These are phyloP conservation scores for Solanum chilense DNA, from an alignment of 257 asterid species.

Conservation along the genomic window DNA sequence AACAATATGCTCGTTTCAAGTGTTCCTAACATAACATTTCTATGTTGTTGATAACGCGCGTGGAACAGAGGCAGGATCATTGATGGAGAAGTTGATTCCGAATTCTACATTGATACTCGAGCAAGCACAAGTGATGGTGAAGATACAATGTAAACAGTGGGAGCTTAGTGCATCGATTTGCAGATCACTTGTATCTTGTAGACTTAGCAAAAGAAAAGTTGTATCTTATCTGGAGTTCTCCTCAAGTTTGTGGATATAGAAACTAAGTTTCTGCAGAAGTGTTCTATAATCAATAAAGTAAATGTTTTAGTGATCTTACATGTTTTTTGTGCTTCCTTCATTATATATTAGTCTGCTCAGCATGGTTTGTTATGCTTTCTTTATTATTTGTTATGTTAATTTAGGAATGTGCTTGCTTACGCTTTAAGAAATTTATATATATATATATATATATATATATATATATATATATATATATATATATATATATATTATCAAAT, in stretches of 20 bases:
- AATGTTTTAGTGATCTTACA: neutral
- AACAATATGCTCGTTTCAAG: too few relatives aligned
- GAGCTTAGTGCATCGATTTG: too few relatives aligned
- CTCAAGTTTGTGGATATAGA: neutral
- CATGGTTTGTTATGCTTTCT: too few relatives aligned
- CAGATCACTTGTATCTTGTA: neutral
- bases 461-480: too few relatives aligned
- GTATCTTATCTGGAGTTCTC: neutral
- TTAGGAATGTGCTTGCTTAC: neutral
- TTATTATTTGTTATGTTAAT: neutral
- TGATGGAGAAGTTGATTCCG: conserved; percentile 47
- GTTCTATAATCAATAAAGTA: neutral
- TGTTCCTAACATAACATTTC: neutral
- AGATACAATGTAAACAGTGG: neutral
- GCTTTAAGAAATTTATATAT: neutral
- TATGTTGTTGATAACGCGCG: neutral
- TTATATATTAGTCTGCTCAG: neutral
- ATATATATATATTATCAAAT: too few relatives aligned
- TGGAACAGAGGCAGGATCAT: conserved; percentile 41
- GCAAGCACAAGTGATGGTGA: conserved; percentile 36
- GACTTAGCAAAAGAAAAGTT: neutral
- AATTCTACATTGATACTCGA: conserved; percentile 38
- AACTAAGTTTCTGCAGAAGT: neutral
- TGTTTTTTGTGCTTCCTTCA: neutral
- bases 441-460: too few relatives aligned